These are phyloP conservation scores for Leccinum longicurvipes DNA, from an alignment of 768 basidiomycete genomes.

Conservation along the genomic window DNA sequence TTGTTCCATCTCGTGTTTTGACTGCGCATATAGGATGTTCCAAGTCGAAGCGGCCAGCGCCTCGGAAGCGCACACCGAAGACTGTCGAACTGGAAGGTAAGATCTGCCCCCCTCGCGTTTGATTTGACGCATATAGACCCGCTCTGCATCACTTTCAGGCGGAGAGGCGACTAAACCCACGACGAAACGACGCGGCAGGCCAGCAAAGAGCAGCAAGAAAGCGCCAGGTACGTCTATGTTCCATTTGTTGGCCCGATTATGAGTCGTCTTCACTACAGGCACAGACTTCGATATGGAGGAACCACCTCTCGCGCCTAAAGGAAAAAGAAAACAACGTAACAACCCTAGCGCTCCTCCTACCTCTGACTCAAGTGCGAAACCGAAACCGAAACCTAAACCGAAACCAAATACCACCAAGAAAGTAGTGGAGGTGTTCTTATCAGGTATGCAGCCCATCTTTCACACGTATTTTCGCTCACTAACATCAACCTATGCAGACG, in stretches of 20 bases:
- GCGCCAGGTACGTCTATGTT: conserved; percentile 1
- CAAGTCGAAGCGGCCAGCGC: conserved; percentile 4
- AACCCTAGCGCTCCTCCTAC: neutral
- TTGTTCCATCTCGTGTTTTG: neutral
- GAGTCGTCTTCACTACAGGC: neutral
- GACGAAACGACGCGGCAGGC: conserved; percentile 16
- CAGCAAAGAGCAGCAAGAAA: conserved; percentile 13
- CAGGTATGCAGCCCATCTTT: conserved; percentile 7
- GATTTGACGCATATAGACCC: neutral
- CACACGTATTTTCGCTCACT: neutral
- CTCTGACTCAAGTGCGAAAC: conserved; percentile 2
- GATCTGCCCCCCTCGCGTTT: neutral
- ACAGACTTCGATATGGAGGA: conserved; percentile 3
- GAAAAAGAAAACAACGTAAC: conserved; percentile 4
- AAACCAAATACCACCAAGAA: conserved; percentile 7
- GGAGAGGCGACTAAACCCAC: neutral
- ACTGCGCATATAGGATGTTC: conserved; percentile 10
- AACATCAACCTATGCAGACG: conserved; percentile 17
- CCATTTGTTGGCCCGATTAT: neutral
- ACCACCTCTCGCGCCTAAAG: conserved; percentile 5
- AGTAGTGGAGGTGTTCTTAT: conserved; percentile 8
- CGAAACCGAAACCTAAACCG: conserved; percentile 1
- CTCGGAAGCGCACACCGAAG: conserved; percentile 13
- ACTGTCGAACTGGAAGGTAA: conserved; percentile 3
- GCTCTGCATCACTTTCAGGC: neutral